A percentile compares a stretch with the other conserved stretches of the same genome.
Evolutionary conservation across 225 moss, liverwort and hornwort genomes (phyloP).

Genomic region (Ulota crispa): DNA sequence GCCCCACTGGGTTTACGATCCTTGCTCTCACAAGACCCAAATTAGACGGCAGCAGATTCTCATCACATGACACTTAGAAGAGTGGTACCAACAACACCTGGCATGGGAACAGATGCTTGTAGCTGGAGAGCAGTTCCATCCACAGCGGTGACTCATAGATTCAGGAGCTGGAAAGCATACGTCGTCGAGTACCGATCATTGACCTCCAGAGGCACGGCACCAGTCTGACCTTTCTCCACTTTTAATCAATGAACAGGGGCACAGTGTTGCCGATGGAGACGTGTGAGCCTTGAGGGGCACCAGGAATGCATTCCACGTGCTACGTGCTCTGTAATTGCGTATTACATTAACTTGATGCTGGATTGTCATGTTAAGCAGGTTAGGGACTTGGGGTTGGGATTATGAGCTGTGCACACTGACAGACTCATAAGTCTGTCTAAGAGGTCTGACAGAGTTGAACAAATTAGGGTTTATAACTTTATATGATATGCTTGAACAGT

Average conservation of each 20-base stretch:
- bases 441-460: too few relatives aligned
- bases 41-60: background rate
- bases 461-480: too few relatives aligned
- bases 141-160: slow-evolving; percentile 25
- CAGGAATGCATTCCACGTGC: background rate
- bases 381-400: too few relatives aligned
- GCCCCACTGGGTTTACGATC: background rate
- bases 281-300: background rate
- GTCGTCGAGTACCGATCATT: background rate
- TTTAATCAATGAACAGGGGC: background rate
- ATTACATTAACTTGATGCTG: background rate
- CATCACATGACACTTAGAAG: slow-evolving; percentile 27
- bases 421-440: too few relatives aligned
- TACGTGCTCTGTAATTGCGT: too few relatives aligned
- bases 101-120: slow-evolving; percentile 29
- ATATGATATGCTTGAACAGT: too few relatives aligned
- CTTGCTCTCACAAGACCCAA: background rate
- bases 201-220: slow-evolving; percentile 29
- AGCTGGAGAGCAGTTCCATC: slow-evolving; percentile 24
- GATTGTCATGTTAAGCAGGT: too few relatives aligned
- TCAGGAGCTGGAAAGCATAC: slow-evolving; percentile 18
- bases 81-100: background rate
- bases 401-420: too few relatives aligned
- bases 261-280: background rate
- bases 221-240: background rate